A percentile compares a stretch with the other conserved stretches of the same genome.
These are phyloP conservation scores for Saururus chinensis DNA, from an alignment of 164 flowering plant species.

Conservation along the genomic window DNA sequence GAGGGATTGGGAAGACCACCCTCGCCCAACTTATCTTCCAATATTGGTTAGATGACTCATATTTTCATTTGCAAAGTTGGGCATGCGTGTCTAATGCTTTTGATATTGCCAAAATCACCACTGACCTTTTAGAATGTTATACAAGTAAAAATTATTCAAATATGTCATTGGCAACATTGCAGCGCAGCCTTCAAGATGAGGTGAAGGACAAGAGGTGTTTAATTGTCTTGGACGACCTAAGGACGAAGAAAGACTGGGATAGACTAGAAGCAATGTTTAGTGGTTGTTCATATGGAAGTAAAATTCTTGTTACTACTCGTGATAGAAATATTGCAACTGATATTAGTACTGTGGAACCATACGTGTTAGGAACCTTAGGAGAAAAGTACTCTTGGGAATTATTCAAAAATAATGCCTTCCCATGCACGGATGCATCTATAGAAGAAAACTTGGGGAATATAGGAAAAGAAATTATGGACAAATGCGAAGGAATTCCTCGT, in stretches of 20 bases:
- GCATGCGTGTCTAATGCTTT: conserved; percentile 5
- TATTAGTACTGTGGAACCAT: neutral
- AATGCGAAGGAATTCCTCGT: conserved; percentile 12
- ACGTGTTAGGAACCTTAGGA: neutral
- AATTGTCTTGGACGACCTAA: conserved; percentile 3
- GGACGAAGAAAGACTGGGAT: conserved; percentile 2
- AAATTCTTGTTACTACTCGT: conserved; percentile 12
- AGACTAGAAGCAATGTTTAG: neutral
- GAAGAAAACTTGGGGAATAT: conserved; percentile 2
- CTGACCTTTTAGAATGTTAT: conserved; percentile 1
- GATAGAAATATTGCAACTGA: conserved; percentile 1
- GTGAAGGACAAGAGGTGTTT: neutral
- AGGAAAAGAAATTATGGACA: conserved; percentile 14
- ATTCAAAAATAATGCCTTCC: conserved; percentile 4
- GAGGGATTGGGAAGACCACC: conserved; percentile 5
- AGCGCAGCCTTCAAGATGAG: neutral
- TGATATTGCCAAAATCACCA: neutral
- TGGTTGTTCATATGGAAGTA: conserved; percentile 6
- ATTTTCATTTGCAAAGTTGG: conserved; percentile 1
- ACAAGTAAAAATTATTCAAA: neutral
- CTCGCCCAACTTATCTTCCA: conserved; percentile 1
- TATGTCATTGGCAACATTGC: neutral
- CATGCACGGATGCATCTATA: neutral
- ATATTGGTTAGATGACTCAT: neutral
- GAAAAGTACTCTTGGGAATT: conserved; percentile 6